Evolutionary conservation across 768 basidiomycete species (phyloP).

Genomic region (Pisolithus sp.): DNA sequence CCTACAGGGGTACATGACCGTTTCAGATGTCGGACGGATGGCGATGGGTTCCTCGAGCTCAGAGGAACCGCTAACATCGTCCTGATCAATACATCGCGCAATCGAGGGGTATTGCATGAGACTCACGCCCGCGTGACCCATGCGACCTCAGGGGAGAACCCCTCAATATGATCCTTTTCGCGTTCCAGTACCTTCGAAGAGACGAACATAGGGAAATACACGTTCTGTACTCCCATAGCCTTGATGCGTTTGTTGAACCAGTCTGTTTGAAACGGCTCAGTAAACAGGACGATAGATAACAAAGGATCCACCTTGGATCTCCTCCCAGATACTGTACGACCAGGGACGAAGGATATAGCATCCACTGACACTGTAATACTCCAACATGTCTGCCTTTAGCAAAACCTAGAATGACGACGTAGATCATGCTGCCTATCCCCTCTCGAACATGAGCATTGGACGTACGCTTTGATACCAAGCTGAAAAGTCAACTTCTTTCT

Average conservation of each 20-base stretch:
- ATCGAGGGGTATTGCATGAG: background rate
- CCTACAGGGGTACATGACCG: conserved; percentile 98
- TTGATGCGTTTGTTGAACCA: conserved; percentile 95
- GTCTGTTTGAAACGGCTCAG: conserved; percentile 35
- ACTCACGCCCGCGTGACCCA: conserved; percentile 97
- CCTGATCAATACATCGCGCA: background rate
- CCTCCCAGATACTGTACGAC: conserved; percentile 97
- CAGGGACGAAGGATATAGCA: conserved; percentile 98
- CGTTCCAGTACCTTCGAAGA: conserved; percentile 87
- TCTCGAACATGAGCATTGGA: conserved; percentile 4
- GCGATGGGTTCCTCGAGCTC: conserved; percentile 97
- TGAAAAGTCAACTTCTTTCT: conserved; percentile 93
- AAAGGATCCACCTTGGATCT: conserved; percentile 68
- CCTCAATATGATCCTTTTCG: conserved; percentile 98
- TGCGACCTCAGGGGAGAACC: conserved; percentile 99
- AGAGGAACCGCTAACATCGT: conserved; percentile 62
- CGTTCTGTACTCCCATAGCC: conserved; percentile 91
- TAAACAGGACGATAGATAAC: background rate
- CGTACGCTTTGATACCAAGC: conserved; percentile 89
- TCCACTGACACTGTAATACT: conserved; percentile 97
- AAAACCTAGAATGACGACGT: conserved; percentile 55
- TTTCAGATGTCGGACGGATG: conserved; percentile 97
- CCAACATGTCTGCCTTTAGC: conserved; percentile 96
- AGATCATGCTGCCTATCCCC: background rate
- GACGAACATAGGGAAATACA: conserved; percentile 99